A percentile compares a stretch with the other conserved stretches of the same genome.
Evolutionary conservation across 1,284 basidiomycete genomes (phyloP).

Genomic region (Athelia psychrophila): DNA sequence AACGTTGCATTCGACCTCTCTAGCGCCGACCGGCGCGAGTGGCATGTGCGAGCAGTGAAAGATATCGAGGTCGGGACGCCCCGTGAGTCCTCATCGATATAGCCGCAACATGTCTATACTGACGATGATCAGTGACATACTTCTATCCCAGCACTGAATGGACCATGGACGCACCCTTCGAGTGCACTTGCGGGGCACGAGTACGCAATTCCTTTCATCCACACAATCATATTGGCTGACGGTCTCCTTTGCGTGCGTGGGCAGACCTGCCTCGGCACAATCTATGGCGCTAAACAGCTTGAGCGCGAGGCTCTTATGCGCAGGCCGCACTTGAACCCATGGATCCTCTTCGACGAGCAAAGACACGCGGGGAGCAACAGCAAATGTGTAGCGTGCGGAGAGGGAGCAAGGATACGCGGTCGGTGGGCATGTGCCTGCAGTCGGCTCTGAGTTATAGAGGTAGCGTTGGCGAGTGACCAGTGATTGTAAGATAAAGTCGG

Average conservation of each 20-base stretch:
- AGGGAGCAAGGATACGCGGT: not conserved
- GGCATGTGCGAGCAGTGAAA: constrained; percentile 38
- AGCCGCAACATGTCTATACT: not conserved
- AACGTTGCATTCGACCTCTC: constrained; percentile 55
- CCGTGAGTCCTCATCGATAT: constrained; percentile 22
- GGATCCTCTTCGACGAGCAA: not conserved
- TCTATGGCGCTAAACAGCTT: not conserved
- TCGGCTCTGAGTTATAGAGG: not conserved
- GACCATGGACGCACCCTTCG: constrained; percentile 68
- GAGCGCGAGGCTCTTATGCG: not conserved
- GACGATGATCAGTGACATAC: constrained; percentile 42
- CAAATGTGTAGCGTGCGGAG: not conserved
- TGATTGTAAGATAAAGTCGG: no score
- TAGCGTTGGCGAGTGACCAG: no score
- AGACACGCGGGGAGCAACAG: not conserved
- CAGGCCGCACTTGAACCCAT: not conserved
- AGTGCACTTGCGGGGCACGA: constrained; percentile 47
- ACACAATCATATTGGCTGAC: not conserved
- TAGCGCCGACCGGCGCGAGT: constrained; percentile 29
- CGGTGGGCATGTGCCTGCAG: not conserved
- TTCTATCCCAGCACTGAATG: constrained; percentile 74
- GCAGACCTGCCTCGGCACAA: not conserved
- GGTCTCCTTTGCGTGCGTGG: not conserved
- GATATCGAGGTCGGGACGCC: constrained; percentile 39
- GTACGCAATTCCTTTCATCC: constrained; percentile 19